Conservation (phyloP, 179 eudicot genomes). For the Silene noctiflora region DNA sequence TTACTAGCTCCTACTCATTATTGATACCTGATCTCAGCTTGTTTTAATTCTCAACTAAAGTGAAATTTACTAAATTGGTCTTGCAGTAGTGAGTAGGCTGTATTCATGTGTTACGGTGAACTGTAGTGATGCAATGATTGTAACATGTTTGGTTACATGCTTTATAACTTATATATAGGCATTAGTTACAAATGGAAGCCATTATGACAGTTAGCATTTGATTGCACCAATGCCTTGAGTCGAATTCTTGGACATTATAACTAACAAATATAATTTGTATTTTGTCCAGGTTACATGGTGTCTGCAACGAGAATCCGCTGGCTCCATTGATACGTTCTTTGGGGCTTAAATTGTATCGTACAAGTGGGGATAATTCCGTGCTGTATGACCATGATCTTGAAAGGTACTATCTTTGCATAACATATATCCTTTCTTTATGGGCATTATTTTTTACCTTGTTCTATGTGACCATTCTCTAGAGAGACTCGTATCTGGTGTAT, state of each 20-base stretch:
- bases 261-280: constrained; percentile 21
- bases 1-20: not conserved
- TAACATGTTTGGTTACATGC: too few relatives aligned
- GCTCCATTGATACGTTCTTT: constrained; percentile 87
- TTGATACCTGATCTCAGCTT: not conserved
- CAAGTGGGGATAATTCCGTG: constrained; percentile 95
- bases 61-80: not conserved
- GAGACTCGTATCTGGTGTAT: not conserved
- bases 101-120: too few relatives aligned
- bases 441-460: not conserved
- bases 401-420: constrained; percentile 45
- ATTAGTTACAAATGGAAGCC: not conserved
- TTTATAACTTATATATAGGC: too few relatives aligned
- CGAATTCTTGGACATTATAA: not conserved
- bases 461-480: not conserved
- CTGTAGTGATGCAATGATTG: too few relatives aligned
- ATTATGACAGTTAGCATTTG: not conserved
- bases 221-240: not conserved
- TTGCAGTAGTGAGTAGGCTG: not conserved
- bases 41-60: not conserved
- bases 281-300: constrained; percentile 93
- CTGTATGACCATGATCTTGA: constrained; percentile 95
- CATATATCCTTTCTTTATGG: not conserved
- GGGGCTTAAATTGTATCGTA: constrained; percentile 82
- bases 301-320: constrained; percentile 93